Percentiles rank a stretch among this genome's conserved stretches.
These are phyloP conservation scores for Kurtzmaniella cleridarum DNA, from an alignment of 805 yeast species.

Conservation along the genomic window DNA sequence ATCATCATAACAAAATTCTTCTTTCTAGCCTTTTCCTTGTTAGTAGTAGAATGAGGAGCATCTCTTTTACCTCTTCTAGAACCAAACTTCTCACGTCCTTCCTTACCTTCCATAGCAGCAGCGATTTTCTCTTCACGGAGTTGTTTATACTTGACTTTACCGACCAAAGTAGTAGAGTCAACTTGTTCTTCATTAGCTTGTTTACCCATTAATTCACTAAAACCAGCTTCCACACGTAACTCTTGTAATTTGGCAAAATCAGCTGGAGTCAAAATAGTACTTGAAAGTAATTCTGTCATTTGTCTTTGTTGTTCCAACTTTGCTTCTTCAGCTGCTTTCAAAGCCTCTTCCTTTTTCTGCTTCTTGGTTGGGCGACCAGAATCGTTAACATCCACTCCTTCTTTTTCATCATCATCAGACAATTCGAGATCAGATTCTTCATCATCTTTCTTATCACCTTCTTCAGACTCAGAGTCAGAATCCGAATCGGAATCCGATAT, in stretches of 20 bases:
- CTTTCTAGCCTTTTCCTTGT: constrained; percentile 93
- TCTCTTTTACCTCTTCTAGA: constrained; percentile 78
- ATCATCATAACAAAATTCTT: constrained; percentile 99
- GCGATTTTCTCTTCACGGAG: constrained; percentile 87
- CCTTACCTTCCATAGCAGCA: constrained; percentile 83
- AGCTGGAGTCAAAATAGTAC: constrained; percentile 88
- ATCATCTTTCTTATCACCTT: constrained; percentile 18
- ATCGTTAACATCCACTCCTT: constrained; percentile 25
- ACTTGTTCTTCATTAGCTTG: constrained; percentile 74
- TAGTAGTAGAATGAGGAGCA: constrained; percentile 82
- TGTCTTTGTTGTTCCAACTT: constrained; percentile 19
- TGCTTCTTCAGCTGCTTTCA: constrained; percentile 26
- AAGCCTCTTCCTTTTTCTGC: constrained; percentile 1
- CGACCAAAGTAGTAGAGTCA: constrained; percentile 72
- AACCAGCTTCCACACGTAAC: constrained; percentile 77
- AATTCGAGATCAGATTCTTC: constrained; percentile 31
- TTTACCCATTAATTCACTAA: constrained; percentile 68
- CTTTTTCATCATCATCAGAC: constrained; percentile 17
- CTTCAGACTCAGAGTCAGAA: constrained; percentile 40
- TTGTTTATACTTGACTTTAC: constrained; percentile 77
- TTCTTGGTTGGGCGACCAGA: constrained; percentile 9
- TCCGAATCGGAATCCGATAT: constrained; percentile 40
- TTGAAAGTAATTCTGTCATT: constrained; percentile 55
- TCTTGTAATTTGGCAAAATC: constrained; percentile 96
- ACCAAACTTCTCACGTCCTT: constrained; percentile 87